Percentiles rank a stretch among this genome's conserved stretches.
Conservation (phyloP, 2,329 filamentous ascomycete genomes). For the Ascochyta clinopodiicola region DNA sequence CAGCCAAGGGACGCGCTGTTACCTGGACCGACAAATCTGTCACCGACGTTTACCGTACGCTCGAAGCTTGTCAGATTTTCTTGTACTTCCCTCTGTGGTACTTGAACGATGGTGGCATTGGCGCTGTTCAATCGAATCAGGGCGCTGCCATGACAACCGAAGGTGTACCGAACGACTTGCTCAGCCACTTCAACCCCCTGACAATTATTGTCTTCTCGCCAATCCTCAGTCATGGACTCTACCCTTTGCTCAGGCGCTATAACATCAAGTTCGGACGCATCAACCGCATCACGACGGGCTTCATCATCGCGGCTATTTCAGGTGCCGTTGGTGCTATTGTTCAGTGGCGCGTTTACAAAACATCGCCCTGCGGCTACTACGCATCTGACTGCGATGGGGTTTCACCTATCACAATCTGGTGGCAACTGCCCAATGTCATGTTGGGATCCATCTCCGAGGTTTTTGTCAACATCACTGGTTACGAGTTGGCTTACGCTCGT, state of each 20-base stretch:
- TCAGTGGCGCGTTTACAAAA: slow-evolving; percentile 56
- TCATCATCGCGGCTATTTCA: slow-evolving; percentile 57
- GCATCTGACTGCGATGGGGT: slow-evolving; percentile 50
- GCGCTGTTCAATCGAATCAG: slow-evolving; percentile 57
- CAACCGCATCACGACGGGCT: slow-evolving; percentile 59
- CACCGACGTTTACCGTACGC: slow-evolving; percentile 16
- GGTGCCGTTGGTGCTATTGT: slow-evolving; percentile 50
- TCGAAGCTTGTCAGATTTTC: slow-evolving; percentile 40
- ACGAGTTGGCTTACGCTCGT: slow-evolving; percentile 54
- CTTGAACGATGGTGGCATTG: slow-evolving; percentile 56
- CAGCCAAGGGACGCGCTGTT: slow-evolving; percentile 26
- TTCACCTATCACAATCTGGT: slow-evolving; percentile 53
- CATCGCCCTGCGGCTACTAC: slow-evolving; percentile 53
- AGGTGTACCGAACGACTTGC: slow-evolving; percentile 19
- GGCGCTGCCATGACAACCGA: slow-evolving; percentile 29
- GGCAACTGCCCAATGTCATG: slow-evolving; percentile 50
- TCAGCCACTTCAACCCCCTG: slow-evolving; percentile 18
- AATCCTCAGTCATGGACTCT: slow-evolving; percentile 57
- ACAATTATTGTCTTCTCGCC: slow-evolving; percentile 43
- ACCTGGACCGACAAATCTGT: slow-evolving; percentile 31
- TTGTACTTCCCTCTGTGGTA: slow-evolving; percentile 47
- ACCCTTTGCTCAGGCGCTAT: slow-evolving; percentile 52
- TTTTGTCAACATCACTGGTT: slow-evolving; percentile 54
- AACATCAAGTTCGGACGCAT: slow-evolving; percentile 58
- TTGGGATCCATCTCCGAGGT: slow-evolving; percentile 35